Evolutionary conservation across 108 stramenopile genomes (phyloP), one percentile per base, ranked within the genome.

Genomic region (Cylindrotheca closterium): DNA sequence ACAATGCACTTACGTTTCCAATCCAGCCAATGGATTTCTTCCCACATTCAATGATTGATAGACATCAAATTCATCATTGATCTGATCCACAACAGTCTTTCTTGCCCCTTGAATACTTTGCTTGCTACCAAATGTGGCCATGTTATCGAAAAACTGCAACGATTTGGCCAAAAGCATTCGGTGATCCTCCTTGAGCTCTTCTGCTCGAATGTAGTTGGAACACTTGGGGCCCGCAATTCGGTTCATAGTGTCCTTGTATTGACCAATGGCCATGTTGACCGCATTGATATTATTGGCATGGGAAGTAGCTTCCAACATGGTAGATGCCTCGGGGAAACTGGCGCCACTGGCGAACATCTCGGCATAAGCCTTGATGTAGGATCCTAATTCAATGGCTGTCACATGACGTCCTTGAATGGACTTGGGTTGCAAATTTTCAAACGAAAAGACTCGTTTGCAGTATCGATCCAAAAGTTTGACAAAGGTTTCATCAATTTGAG

Each of bases 241-340:
- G 61, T 93, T 91, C 97, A 99, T 96, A 24, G 78, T 64, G 19
- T 85, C 82, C 64, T 91, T 85, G 70, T 97, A 99, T 22, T 78
- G 67, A 8, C 64, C 70, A n/a, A 96, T 60, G 28, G 94, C 91
- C 47, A 82, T 25, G 17, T 81, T 73, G 26, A 80, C 68, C 28
- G 99, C 97, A 69, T 96, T 97, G 30, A 83, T 62, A 69, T 97
- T 98, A 82, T 97, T 97, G 45, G 96, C 98, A 51, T 82, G 70
- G 0, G 97, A 91, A 15, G 99, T 99, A 0, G 99, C 99, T 51
- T 94, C 96, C 25, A 99, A 79, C 87, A 99, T 77, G 24, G 97
- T 97, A 63, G 88, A 84, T 0, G 99, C 96, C 69, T 96, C 89
- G 0, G 97, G 98, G 63, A 99, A 99, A 47, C 84, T 70, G 5